A percentile compares a stretch with the other conserved stretches of the same genome.
Conservation (phyloP, 2,329 filamentous ascomycete species). For the Emericellopsis cladophorae region DNA sequence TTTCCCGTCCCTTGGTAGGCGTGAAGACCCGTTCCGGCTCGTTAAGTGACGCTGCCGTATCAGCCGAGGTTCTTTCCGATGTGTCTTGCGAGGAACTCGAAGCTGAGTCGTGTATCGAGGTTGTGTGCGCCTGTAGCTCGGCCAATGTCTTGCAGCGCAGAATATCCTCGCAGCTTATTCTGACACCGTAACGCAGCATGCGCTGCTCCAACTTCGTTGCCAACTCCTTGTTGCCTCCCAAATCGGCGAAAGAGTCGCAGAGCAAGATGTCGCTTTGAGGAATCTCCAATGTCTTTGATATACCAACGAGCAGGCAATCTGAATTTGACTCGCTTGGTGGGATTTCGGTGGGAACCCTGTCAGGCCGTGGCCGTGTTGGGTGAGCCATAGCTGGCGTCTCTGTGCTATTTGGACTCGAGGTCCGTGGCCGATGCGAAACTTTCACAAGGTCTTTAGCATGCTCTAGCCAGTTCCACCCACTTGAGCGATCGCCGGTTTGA, state of each 20-base stretch:
- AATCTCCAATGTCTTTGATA: conserved; percentile 23
- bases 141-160: conserved; percentile 28
- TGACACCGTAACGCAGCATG: conserved; percentile 7
- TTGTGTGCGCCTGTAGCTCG: conserved; percentile 28
- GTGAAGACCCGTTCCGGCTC: background rate
- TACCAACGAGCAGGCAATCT: conserved; percentile 17
- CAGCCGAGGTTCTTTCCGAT: background rate
- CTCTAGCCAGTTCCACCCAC: no score
- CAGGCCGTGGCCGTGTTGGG: background rate
- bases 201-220: background rate
- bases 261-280: conserved; percentile 16
- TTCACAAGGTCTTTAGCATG: background rate
- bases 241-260: conserved; percentile 29
- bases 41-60: background rate
- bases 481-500: no score
- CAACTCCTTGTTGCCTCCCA: conserved; percentile 23
- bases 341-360: conserved; percentile 2
- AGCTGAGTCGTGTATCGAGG: conserved; percentile 1
- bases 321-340: conserved; percentile 10
- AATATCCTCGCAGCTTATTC: conserved; percentile 25
- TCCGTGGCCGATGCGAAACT: background rate
- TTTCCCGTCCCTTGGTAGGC: background rate
- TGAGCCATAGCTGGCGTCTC: background rate
- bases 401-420: background rate
- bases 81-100: background rate